Conservation (phyloP, 208 protist species). For the Trypanosoma platydactyli region DNA sequence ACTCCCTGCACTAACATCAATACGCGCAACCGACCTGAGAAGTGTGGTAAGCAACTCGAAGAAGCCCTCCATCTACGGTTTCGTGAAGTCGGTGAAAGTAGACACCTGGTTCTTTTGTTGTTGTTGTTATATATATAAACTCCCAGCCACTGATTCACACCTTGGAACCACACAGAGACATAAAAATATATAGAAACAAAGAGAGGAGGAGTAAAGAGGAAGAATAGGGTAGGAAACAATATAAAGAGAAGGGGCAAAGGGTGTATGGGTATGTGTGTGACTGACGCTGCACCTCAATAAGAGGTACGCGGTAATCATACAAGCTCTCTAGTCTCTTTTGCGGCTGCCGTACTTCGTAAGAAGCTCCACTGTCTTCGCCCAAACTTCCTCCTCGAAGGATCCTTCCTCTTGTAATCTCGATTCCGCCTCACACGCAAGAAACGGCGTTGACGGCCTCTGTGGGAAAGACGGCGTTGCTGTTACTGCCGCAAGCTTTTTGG, state of each 20-base stretch:
- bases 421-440: background rate
- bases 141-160: background rate
- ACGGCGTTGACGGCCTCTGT: background rate
- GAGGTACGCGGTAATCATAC: background rate
- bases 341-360: slow-evolving; percentile 38
- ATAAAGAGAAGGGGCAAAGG: background rate
- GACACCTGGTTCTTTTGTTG: background rate
- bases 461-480: background rate
- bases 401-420: background rate
- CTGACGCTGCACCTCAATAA: background rate
- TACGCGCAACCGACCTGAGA: slow-evolving; percentile 25
- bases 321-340: slow-evolving; percentile 9
- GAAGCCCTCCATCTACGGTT: background rate
- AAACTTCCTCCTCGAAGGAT: slow-evolving; percentile 46
- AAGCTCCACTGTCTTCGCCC: slow-evolving; percentile 48
- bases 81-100: too few species aligned
- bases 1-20: slow-evolving; percentile 24
- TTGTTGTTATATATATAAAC: background rate
- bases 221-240: background rate
- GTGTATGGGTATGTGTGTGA: background rate
- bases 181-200: too few species aligned
- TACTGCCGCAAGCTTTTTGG: background rate
- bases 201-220: too few species aligned
- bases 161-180: too few species aligned
- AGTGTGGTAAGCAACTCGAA: slow-evolving; percentile 12